Conservation (phyloP, 2,329 filamentous ascomycete species). For the Teratosphaeria pseudoeucalypti region DNA sequence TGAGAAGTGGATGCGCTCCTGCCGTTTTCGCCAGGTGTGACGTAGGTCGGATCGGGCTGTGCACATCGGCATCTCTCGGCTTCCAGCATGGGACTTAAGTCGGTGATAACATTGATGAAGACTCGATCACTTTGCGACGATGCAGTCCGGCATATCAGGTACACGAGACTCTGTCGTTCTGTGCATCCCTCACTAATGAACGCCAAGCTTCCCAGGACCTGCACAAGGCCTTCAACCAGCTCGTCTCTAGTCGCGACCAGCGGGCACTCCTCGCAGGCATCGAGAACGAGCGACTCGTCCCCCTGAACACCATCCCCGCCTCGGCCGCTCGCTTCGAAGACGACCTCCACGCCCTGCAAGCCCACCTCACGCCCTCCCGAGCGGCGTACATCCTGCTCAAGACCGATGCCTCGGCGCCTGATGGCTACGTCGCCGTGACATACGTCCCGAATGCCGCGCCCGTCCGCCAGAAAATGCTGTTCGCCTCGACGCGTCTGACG, state of each 20-base stretch:
- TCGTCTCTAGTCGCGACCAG: constrained; percentile 51
- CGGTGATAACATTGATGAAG: neutral
- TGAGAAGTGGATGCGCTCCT: neutral
- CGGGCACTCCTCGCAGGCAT: constrained; percentile 67
- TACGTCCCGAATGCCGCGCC: constrained; percentile 71
- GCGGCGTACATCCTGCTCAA: constrained; percentile 69
- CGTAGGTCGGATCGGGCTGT: neutral
- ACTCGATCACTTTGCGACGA: constrained; percentile 23
- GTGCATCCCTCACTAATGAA: neutral
- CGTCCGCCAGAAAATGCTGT: constrained; percentile 79
- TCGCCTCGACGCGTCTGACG: constrained; percentile 66
- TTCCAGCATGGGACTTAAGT: neutral
- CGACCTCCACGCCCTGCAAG: constrained; percentile 53
- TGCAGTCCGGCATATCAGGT: constrained; percentile 76
- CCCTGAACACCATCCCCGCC: constrained; percentile 45
- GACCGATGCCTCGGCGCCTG: constrained; percentile 42
- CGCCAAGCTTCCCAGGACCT: constrained; percentile 66
- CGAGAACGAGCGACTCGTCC: constrained; percentile 55
- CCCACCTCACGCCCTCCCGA: constrained; percentile 54
- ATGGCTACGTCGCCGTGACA: constrained; percentile 56
- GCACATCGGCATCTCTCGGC: neutral
- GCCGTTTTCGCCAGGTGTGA: neutral
- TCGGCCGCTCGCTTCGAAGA: constrained; percentile 44
- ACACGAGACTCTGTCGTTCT: constrained; percentile 10
- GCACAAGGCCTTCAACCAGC: constrained; percentile 57